A percentile compares a stretch with the other conserved stretches of the same genome.
Conservation (phyloP, 495 filamentous ascomycete species). For the Xylaria nigripes region DNA sequence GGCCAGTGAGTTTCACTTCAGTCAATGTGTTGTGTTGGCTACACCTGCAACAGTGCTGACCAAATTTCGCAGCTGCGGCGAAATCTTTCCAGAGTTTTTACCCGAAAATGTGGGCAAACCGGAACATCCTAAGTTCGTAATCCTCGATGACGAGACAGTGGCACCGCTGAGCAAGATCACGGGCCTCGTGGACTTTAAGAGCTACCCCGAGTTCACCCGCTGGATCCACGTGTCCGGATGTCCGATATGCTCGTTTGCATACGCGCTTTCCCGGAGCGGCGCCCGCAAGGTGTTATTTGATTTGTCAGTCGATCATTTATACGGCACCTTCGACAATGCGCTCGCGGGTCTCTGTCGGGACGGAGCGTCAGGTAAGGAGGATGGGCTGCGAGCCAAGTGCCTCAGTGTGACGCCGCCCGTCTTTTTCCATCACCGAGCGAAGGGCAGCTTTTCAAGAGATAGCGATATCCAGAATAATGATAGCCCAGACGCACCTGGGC, state of each 20-base stretch:
- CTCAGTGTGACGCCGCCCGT: constrained; percentile 40
- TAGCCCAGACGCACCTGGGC: constrained; percentile 9
- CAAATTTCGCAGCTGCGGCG: constrained; percentile 16
- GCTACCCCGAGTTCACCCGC: constrained; percentile 36
- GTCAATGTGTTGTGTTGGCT: background rate
- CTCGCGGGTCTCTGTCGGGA: constrained; percentile 41
- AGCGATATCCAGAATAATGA: constrained; percentile 36
- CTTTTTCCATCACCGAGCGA: constrained; percentile 38
- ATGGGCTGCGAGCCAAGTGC: constrained; percentile 28
- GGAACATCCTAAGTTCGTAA: constrained; percentile 6
- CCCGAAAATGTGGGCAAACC: constrained; percentile 11
- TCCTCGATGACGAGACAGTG: constrained; percentile 20
- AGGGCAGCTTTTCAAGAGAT: constrained; percentile 30
- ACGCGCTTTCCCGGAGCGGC: constrained; percentile 47
- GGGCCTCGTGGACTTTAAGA: constrained; percentile 15
- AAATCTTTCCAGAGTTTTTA: constrained; percentile 10
- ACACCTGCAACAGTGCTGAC: background rate
- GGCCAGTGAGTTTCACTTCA: constrained; percentile 18
- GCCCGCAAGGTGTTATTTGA: constrained; percentile 46
- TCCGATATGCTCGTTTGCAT: constrained; percentile 46
- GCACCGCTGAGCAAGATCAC: constrained; percentile 16
- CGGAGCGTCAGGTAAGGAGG: constrained; percentile 3
- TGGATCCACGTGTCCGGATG: constrained; percentile 38
- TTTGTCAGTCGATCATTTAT: constrained; percentile 33
- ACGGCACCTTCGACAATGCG: constrained; percentile 40